Percentiles rank a stretch among this genome's conserved stretches.
Conservation (phyloP, 1,284 basidiomycete species). For the Sporisorium reilianum region DNA sequence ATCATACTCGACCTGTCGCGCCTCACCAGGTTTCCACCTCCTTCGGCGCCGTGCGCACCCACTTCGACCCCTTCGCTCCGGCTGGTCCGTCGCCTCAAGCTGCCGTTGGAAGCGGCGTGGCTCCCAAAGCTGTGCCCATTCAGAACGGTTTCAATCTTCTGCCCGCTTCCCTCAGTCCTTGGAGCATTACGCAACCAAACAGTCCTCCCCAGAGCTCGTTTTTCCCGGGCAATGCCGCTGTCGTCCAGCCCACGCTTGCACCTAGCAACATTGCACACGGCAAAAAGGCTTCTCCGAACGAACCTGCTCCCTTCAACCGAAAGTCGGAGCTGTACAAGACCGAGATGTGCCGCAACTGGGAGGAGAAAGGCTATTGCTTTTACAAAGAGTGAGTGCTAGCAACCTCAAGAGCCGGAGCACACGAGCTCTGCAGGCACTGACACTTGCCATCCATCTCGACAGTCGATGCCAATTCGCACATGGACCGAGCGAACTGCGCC, state of each 20-base stretch:
- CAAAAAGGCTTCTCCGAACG: neutral
- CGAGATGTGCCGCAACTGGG: constrained; percentile 90
- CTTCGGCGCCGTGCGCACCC: neutral
- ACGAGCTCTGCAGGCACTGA: neutral
- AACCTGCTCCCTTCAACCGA: constrained; percentile 78
- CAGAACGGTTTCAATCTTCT: neutral
- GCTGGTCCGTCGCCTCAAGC: neutral
- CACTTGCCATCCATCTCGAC: neutral
- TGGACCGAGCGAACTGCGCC: constrained; percentile 85
- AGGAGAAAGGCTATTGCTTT: constrained; percentile 88
- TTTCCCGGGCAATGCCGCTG: neutral
- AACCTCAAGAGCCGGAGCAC: neutral
- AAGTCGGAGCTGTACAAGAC: constrained; percentile 91
- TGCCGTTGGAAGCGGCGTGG: neutral
- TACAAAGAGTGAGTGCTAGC: constrained; percentile 73
- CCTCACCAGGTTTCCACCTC: neutral
- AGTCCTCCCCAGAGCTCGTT: neutral
- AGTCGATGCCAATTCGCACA: constrained; percentile 73
- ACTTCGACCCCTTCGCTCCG: neutral
- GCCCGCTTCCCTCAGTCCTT: neutral
- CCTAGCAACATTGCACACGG: neutral
- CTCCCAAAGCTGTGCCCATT: neutral
- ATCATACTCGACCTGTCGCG: neutral
- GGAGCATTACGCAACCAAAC: neutral
- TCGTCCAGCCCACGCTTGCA: neutral